Evolutionary conservation across 495 filamentous ascomycete genomes (phyloP), one percentile per base, ranked within the genome.

Genomic region (Amniculicola lignicola): DNA sequence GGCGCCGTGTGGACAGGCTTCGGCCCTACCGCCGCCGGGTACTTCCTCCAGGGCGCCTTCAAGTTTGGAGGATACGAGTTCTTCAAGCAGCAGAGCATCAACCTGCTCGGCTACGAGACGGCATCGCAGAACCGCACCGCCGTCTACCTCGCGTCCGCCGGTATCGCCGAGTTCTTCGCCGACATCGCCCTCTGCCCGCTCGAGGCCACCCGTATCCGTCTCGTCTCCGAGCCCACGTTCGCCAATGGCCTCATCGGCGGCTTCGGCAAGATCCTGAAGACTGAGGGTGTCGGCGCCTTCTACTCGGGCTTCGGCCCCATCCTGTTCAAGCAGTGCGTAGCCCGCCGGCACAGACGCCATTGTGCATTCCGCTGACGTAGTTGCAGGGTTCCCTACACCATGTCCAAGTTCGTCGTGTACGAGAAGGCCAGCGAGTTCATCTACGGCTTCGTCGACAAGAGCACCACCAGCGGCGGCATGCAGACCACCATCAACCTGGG

Each of bases 391-490:
- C 93, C 93, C 56, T 98, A 98, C 80, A 98, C 93, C 72, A 96
- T 98, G 93, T 80, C 94, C 80, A 98, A 98, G 81, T 98, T 98
- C 82, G 93, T 96, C 74, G 93, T 96, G 64, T 96, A 86, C 84
- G 93, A 98, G 82, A 96, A 96, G 83, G 88, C 89, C 68, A 75
- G 85, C 65, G 94, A 98, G 79, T 57, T 77, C 41, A 67, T 89
- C 78, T 96, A 82, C 82, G 59, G 70, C 60, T 51, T 67, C 49
- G 80, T 85, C 65, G 86, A 92, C 82, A 96, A 96, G 81, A 74
- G 82, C 64, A 76, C 75, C 46, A 71, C 88, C 69, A 87, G 87
- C 66, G 77, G 84, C 66, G 79, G 77, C 64, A 71, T 76, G 59
- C 89, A 96, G 79, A 98, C 93, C 61, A 77, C 72, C 70, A 82